Evolutionary conservation across 768 basidiomycete genomes (phyloP), one percentile per base, ranked within the genome.

Genomic region (Hygrocybe coccinea): DNA sequence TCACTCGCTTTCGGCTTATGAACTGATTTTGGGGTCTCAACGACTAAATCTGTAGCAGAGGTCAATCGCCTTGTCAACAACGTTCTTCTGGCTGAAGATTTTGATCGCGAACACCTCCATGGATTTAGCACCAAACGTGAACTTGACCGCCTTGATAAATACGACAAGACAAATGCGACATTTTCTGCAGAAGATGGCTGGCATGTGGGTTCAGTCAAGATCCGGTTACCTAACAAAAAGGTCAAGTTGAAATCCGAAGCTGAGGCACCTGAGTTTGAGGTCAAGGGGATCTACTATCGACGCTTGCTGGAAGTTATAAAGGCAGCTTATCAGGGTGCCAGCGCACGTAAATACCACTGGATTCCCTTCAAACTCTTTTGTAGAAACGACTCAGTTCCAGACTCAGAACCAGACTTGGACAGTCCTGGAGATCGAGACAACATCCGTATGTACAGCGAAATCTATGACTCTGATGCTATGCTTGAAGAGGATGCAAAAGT

Each of bases 21-120:
- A 33, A 60, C 17, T 74, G 73, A 71, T 62, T 65, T 5, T 71
- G 56, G 56, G 1, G 64, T 66, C 1, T 65, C 67, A 0, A 64
- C 35, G 12, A 21, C 44, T 3, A 74, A 74, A 47, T 71, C 72
- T 1, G 51, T 54, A 5, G 36, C 35, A 1, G 69, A 71, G 34
- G 39, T 71, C 1, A 51, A 73, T 19, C 56, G 56, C 0, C 63
- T 76, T 0, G 65, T 69, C 24, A 38, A 66, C n/a, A 59, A 59
- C 0, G 67, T 69, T 9, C 47, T 73, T 4, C 38, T 58, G 29
- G 29, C 29, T 29, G 29, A 29, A 29, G 29, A 29, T 29, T 29
- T 29, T 29, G 29, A 29, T 29, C 1, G 56, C 64, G 24, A 55
- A 3, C 57, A 64, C 22, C 53, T 68, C 10, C 3, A 22, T 0